Evolutionary conservation across 768 basidiomycete genomes (phyloP).

Genomic region (Termitomyces sp.): DNA sequence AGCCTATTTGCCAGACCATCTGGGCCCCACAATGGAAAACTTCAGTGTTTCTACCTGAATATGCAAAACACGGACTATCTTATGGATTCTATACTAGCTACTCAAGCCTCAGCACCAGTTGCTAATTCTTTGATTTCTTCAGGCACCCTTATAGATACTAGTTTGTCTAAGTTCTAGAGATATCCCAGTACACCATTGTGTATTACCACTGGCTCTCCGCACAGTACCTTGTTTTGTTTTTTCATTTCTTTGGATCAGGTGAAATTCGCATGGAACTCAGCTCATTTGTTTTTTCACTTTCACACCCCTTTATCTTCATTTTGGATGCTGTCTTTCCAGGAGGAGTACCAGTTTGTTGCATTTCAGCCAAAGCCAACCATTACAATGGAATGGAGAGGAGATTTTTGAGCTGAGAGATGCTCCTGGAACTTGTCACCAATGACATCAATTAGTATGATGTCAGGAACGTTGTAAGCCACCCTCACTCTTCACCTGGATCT

Average conservation of each 20-base stretch:
- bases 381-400: too few species aligned
- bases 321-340: too few species aligned
- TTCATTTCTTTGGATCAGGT: not conserved
- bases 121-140: constrained; percentile 1
- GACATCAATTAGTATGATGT: too few species aligned
- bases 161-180: constrained; percentile 3
- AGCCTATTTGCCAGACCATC: constrained; percentile 45
- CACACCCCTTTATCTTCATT: not conserved
- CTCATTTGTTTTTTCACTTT: not conserved
- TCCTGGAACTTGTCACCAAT: too few species aligned
- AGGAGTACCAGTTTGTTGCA: too few species aligned
- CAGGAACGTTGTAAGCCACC: too few species aligned
- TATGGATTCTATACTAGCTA: not conserved
- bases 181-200: constrained; percentile 4
- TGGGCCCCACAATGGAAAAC: constrained; percentile 62
- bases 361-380: too few species aligned
- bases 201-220: constrained; percentile 5
- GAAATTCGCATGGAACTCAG: not conserved
- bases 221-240: not conserved
- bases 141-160: not conserved
- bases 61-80: not conserved
- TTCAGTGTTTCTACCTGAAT: constrained; percentile 25
- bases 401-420: too few species aligned
- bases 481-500: too few species aligned
- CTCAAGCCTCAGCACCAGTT: not conserved